Evolutionary conservation across 768 basidiomycete species (phyloP), one percentile per base, ranked within the genome.

Genomic region (Pisolithus sp.): DNA sequence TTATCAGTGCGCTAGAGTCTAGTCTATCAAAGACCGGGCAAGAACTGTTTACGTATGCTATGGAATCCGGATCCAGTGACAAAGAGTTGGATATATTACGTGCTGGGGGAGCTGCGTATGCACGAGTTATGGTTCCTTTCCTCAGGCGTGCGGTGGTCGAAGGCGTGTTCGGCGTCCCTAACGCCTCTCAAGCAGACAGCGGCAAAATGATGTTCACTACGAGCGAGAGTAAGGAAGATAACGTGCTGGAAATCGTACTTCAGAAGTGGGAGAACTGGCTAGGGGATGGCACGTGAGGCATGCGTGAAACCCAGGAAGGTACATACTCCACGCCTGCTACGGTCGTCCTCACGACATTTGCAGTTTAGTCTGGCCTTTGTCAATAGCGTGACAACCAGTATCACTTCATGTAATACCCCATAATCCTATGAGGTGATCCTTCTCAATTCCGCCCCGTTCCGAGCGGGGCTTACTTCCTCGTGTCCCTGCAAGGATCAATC

Each of bases 41-140:
- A 9, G 68, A 69, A 7, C 55, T 92, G 30, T 54, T 82, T 12
- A 64, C 53, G 1, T 85, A 85, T 53, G 67, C 68, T 26, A 69
- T 56, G 54, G 67, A 53, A 54, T 71, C 56, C 63, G 55, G 30
- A 67, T 80, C 66, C 71, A 40, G 62, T 66, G 39, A 55, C 47
- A 57, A 46, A 53, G 70, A 64, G 40, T 56, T 62, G 28, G 60
- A 62, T 36, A 68, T 82, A 4, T 62, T 80, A 21, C 62, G 73
- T 21, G 79, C 78, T 0, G 76, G 71, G 8, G 83, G 81, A 6
- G 65, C 73, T 42, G 81, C 81, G 21, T 91, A 82, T 56, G 76
- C 79, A 45, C 68, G 69, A 15, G 73, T 84, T 15, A 70, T 92
- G 43, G 77, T 84, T n/a, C 84, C 86, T 12, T 93, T 86, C 62